These are phyloP conservation scores for Trypanosoma avium DNA, from an alignment of 208 protist genomes.

Conservation along the genomic window DNA sequence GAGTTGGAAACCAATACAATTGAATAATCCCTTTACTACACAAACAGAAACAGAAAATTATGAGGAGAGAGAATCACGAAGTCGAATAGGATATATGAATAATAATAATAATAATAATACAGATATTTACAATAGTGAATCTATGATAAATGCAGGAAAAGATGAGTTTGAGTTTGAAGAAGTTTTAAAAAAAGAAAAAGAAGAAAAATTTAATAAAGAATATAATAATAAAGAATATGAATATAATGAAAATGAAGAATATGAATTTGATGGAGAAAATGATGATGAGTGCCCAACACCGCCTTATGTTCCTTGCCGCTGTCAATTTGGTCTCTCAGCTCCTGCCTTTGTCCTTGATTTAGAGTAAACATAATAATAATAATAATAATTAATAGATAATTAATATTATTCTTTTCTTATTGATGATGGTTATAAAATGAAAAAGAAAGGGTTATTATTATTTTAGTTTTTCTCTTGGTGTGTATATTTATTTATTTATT, in stretches of 20 bases:
- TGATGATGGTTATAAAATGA: too few species aligned
- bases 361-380: slow-evolving; percentile 8
- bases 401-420: background rate
- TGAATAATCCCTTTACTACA: slow-evolving; percentile 9
- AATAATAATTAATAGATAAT: background rate
- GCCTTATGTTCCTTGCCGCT: slow-evolving; percentile 55
- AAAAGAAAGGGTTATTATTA: too few species aligned
- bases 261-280: slow-evolving; percentile 9
- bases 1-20: background rate
- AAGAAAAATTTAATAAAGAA: too few species aligned
- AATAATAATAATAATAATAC: too few species aligned
- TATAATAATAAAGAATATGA: background rate
- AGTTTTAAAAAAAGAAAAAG: too few species aligned
- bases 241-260: background rate
- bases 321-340: slow-evolving; percentile 48
- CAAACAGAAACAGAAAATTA: background rate
- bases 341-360: slow-evolving; percentile 50
- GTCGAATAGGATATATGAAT: background rate
- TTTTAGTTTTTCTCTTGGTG: too few species aligned
- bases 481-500: too few species aligned
- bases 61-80: background rate
- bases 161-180: too few species aligned
- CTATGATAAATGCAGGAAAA: too few species aligned
- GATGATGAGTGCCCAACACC: slow-evolving; percentile 49
- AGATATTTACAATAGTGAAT: too few species aligned